Evolutionary conservation across 169 alveolate species (phyloP).

Genomic region (Plasmodium gonderi): DNA sequence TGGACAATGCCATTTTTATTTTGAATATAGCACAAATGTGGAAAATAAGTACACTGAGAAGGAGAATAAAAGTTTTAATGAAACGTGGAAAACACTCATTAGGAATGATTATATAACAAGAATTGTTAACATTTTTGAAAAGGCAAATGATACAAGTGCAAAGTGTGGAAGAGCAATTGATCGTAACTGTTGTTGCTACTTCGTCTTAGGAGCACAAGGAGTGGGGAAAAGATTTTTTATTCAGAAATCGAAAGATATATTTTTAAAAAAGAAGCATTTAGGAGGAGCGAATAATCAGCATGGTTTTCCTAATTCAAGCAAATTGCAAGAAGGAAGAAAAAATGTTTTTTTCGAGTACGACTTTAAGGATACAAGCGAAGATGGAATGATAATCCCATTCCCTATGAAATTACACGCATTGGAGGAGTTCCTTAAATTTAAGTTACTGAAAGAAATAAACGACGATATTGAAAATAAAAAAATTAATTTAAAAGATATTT

Average conservation of each 20-base stretch:
- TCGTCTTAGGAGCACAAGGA: slow-evolving; percentile 51
- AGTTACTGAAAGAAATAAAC: slow-evolving; percentile 27
- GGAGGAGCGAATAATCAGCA: background rate
- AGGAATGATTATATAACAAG: slow-evolving; percentile 25
- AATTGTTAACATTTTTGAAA: slow-evolving; percentile 33
- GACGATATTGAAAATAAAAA: slow-evolving; percentile 4
- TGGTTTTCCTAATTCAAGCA: background rate
- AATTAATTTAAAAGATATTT: slow-evolving; percentile 6
- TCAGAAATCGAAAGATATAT: slow-evolving; percentile 24
- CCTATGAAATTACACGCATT: background rate
- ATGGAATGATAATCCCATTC: background rate
- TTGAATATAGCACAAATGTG: slow-evolving; percentile 3
- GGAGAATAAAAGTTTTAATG: slow-evolving; percentile 1
- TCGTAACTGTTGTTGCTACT: background rate
- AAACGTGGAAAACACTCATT: slow-evolving; percentile 27
- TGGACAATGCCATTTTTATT: background rate
- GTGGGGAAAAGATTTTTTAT: slow-evolving; percentile 53
- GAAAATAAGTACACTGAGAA: background rate
- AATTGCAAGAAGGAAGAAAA: background rate
- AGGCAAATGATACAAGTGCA: background rate
- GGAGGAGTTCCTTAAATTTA: slow-evolving; percentile 10
- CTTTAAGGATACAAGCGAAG: background rate
- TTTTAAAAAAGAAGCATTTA: background rate
- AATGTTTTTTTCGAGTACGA: slow-evolving; percentile 47
- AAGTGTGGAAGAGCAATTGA: background rate